phyloP scores from a whole-genome alignment of 2,329 filamentous ascomycete species.

The Ophiostoma himal-ulmi region DNA sequence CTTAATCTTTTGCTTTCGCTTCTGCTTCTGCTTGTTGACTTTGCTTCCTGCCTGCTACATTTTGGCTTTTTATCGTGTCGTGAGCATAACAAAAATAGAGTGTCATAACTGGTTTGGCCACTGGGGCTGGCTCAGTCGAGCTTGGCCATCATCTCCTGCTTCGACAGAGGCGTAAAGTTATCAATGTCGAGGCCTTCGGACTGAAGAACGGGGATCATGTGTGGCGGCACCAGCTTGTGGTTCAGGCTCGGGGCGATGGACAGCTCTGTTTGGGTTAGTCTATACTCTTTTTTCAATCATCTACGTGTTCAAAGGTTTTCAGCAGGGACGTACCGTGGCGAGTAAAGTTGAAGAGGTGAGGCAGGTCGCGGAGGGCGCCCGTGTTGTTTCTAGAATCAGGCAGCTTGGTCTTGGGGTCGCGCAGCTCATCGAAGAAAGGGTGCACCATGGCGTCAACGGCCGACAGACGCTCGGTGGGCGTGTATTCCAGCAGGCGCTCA shows the following conservation, averaged over 20 bases:
- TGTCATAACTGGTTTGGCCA: slow-evolving; percentile 2
- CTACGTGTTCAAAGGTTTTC: neutral
- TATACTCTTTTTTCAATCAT: neutral
- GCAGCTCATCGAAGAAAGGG: slow-evolving; percentile 95
- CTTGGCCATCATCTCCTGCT: slow-evolving; percentile 95
- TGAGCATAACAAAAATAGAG: slow-evolving; percentile 13
- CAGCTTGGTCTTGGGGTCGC: slow-evolving; percentile 82
- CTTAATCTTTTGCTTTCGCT: slow-evolving; percentile 14
- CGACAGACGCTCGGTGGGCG: slow-evolving; percentile 87
- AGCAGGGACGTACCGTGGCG: slow-evolving; percentile 63
- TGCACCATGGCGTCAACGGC: slow-evolving; percentile 97
- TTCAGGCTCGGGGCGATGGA: slow-evolving; percentile 92
- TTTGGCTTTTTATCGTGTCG: slow-evolving; percentile 19
- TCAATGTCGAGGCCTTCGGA: slow-evolving; percentile 84
- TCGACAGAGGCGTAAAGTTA: slow-evolving; percentile 83
- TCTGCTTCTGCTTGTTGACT: slow-evolving; percentile 14
- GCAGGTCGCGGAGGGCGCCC: slow-evolving; percentile 72
- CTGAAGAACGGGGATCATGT: slow-evolving; percentile 68
- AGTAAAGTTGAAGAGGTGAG: slow-evolving; percentile 86
- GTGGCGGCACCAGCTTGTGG: slow-evolving; percentile 75
- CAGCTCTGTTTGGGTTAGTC: slow-evolving; percentile 52
- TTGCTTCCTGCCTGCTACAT: slow-evolving; percentile 9
- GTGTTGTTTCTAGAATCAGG: slow-evolving; percentile 90
- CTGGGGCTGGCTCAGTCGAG: slow-evolving; percentile 63
- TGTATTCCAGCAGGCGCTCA: slow-evolving; percentile 90